Base-by-base conservation (phyloP, 805 yeast genomes). In the Hanseniaspora lindneri region DNA sequence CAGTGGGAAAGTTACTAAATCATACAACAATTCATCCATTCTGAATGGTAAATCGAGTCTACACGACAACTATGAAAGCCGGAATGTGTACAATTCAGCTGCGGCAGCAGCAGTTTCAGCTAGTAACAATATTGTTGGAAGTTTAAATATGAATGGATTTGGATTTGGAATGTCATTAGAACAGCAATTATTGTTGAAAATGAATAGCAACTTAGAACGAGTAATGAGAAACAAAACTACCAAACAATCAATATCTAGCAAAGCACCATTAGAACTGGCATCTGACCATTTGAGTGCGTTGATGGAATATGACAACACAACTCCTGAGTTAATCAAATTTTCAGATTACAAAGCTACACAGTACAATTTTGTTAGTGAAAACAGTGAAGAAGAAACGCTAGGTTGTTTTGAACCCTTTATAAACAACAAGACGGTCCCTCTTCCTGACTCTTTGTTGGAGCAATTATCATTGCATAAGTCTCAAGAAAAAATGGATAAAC, bases 391-490 rank as follows among this genome's bases (percentile, higher is more conserved):
- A 1, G 69, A 67, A 20, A 71, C 71, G 0, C 54, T 69, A 32
- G 71, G 72, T 4, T 62, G 73, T 1, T 80, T 79, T 54, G 73
- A 83, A n/a, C 80, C 95, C 8, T 87, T 86, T 61, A 88, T 79
- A 58, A 79, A 80, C 57, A 70, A 80, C 2, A 72, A 74, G 29
- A 77, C 79, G 46, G 69, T 79, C 51, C 77, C 75, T 57, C 75
- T 88, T 44, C 96, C 96, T 1, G 95, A 87, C 60, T 77, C 74
- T 53, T 77, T 86, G 53, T 75, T 83, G 54, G 80, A 79, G 48
- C 86, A 83, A 55, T 76, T 80, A 60, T 16, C 29, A 1, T 28
- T 41, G 19, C 79, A 77, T 54, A 72, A 74, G 42, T 72, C 83
- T 5, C 82, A 57, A 73, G 77, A 47, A 72, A 72, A 41, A 77